Base-by-base conservation (phyloP, 306 rosid species). In the Vicia villosa region DNA sequence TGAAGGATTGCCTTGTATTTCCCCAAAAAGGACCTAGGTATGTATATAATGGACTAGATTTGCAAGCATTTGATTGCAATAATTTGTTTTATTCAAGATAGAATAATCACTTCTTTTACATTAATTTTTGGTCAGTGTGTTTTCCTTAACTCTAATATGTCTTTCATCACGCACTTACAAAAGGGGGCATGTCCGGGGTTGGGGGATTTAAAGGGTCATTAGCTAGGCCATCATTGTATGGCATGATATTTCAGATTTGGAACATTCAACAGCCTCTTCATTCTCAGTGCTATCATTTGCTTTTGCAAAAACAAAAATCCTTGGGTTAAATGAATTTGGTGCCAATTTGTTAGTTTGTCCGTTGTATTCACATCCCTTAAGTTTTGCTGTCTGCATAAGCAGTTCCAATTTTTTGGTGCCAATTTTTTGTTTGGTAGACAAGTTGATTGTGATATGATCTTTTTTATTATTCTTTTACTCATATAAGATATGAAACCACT, bases 1-100 rank as follows among this genome's bases (percentile, higher is more conserved):
- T 87, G 86, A 77, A 74, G 81, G 91, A 94, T 77, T 94, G 97
- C 83, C 88, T 94, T 24, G 70, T 94, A 63, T 94, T 94, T 81
- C 98, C 98, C 70, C 84, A 81, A 69, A 88, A 88, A 49, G 98
- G 98, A 62, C 85, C 70, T 60, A 87, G 98, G 97, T 90, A 80
- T 68, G 36, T 54, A 38, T 57, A 19, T 28, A 28, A 8, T 61
- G 68, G 28, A 46, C 17, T 61, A 11, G 46, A 40, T 58, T 14
- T 69, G n/a, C 50, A 69, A 42, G 40, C 37, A 60, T 57, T 79
- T 75, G 13, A 28, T 62, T 67, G 52, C 12, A 62, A 28, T 43
- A 0, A 32, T 19, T 70, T 60, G 24, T 60, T 72, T 59, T 71
- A 46, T 56, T 71, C 42, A 63, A 20, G 28, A 17, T 61, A 13